Evolutionary conservation across 2,329 filamentous ascomycete species (phyloP).

Genomic region (Colletotrichum theobromicola): DNA sequence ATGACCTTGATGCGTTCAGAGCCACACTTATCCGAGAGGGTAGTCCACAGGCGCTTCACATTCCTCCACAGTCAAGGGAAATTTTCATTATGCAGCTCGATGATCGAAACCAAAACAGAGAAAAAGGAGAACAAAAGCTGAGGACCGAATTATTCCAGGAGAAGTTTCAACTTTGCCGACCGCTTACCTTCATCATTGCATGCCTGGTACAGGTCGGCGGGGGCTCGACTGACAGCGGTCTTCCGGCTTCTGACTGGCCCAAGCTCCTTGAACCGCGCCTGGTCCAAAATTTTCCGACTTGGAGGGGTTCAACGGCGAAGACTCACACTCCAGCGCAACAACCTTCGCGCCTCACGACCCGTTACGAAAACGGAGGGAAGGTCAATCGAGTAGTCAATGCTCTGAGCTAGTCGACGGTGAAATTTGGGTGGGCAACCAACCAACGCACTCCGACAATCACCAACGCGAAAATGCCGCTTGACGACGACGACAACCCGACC

Average conservation of each 20-base stretch:
- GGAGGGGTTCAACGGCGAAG: not conserved
- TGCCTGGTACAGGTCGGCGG: rapidly evolving
- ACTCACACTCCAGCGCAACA: not conserved
- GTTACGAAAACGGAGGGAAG: not conserved
- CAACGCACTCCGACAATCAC: not conserved
- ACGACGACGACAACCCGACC: constrained; percentile 46
- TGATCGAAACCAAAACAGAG: not conserved
- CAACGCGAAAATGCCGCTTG: constrained; percentile 40
- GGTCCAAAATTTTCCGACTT: not conserved
- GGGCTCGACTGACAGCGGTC: not conserved
- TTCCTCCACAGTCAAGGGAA: not conserved
- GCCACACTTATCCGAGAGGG: not conserved
- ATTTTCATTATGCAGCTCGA: not conserved
- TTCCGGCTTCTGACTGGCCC: not conserved
- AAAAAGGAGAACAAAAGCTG: too few relatives aligned
- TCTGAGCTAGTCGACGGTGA: not conserved
- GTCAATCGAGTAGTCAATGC: not conserved
- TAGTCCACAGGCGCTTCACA: not conserved
- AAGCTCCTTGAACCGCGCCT: not conserved
- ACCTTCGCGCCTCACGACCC: not conserved
- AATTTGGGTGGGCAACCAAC: not conserved
- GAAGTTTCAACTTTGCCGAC: not conserved
- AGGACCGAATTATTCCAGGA: not conserved
- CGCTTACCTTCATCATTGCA: not conserved
- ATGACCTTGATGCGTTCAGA: not conserved